Evolutionary conservation across 768 basidiomycete species (phyloP).

Genomic region (Tubosaeta brunneosetosa): DNA sequence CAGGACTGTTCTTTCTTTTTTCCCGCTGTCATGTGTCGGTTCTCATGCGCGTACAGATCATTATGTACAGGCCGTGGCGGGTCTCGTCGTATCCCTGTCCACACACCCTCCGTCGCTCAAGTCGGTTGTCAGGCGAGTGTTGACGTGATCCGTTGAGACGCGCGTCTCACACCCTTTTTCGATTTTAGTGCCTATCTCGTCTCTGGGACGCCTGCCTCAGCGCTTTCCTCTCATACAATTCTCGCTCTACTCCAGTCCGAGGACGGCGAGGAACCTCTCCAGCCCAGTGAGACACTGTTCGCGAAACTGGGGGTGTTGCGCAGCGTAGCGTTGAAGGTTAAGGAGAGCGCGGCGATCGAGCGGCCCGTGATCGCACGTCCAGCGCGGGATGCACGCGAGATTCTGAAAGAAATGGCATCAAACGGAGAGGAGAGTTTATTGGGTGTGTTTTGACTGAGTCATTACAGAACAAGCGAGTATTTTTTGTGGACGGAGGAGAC

Average conservation of each 20-base stretch:
- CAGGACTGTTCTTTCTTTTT: neutral
- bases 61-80: constrained; percentile 61
- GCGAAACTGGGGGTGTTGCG: constrained; percentile 61
- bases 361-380: constrained; percentile 71
- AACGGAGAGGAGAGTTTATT: constrained; percentile 23
- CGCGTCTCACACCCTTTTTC: constrained; percentile 4
- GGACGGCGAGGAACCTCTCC: constrained; percentile 27
- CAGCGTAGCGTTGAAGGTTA: constrained; percentile 66
- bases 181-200: constrained; percentile 53
- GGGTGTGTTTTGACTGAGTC: constrained; percentile 23
- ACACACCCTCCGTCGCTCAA: constrained; percentile 58
- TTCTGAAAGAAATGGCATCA: constrained; percentile 40
- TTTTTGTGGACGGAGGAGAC: neutral
- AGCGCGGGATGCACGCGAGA: constrained; percentile 76
- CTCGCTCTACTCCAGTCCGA: constrained; percentile 51
- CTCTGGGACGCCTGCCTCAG: constrained; percentile 62
- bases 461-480: too few species aligned
- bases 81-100: constrained; percentile 60
- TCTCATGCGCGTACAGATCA: constrained; percentile 45
- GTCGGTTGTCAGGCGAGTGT: constrained; percentile 61
- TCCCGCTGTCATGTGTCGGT: neutral
- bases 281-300: constrained; percentile 42
- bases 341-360: constrained; percentile 65
- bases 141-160: neutral
- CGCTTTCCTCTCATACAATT: constrained; percentile 56